These are phyloP conservation scores for Eutypa lata DNA, from an alignment of 2,329 filamentous ascomycete genomes.

Conservation along the genomic window DNA sequence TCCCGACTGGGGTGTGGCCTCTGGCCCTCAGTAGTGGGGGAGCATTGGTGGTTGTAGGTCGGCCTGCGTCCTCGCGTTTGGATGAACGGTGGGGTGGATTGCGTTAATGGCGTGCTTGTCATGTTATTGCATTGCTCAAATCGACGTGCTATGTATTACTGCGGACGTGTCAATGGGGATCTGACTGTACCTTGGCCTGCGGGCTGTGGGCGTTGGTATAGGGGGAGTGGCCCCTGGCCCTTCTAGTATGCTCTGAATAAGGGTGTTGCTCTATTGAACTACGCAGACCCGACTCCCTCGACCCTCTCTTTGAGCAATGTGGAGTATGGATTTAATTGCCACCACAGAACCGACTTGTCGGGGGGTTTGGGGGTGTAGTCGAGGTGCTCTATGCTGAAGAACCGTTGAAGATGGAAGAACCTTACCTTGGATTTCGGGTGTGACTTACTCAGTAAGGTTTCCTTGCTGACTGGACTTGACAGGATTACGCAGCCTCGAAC, in stretches of 20 bases:
- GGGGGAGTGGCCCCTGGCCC: not conserved
- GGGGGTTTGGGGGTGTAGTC: not conserved
- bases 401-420: not conserved
- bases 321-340: not conserved
- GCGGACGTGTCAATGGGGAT: not conserved
- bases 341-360: not conserved
- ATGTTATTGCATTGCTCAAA: no score
- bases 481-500: not conserved
- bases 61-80: not conserved
- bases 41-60: not conserved
- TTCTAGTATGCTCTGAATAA: not conserved
- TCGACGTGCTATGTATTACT: no score
- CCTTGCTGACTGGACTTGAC: not conserved
- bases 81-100: not conserved
- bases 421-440: not conserved
- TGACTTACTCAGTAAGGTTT: not conserved
- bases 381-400: slow-evolving; percentile 2
- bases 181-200: not conserved
- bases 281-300: not conserved
- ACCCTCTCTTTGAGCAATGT: not conserved
- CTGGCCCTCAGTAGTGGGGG: not conserved
- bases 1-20: not conserved
- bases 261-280: not conserved
- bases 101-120: no score
- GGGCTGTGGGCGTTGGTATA: not conserved